Evolutionary conservation across 257 asterid genomes (phyloP).

Genomic region (Parsonsia alboflavescens): DNA sequence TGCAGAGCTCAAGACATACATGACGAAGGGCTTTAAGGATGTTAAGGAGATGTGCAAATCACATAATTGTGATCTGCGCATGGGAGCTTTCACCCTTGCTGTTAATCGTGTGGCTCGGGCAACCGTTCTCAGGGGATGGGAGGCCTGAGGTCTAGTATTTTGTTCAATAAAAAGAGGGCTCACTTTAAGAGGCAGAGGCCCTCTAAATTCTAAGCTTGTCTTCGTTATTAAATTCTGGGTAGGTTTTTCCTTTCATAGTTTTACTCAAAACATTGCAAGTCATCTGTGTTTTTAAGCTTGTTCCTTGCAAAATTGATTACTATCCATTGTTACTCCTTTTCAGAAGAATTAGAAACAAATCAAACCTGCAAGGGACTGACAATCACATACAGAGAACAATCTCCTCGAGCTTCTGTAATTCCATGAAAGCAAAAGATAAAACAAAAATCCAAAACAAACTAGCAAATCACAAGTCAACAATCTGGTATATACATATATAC

Average conservation of each 20-base stretch:
- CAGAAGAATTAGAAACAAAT: not conserved
- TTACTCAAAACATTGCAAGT: not conserved
- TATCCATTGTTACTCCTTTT: not conserved
- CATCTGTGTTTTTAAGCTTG: not conserved
- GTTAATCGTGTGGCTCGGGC: constrained; percentile 90
- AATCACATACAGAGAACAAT: no score
- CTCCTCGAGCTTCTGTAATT: not conserved
- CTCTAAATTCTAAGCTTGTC: not conserved
- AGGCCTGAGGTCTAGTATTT: constrained; percentile 37
- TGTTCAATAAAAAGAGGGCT: constrained; percentile 5
- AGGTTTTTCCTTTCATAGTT: not conserved
- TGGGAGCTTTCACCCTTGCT: constrained; percentile 92
- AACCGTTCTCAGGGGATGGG: constrained; percentile 93
- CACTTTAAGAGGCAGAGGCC: not conserved
- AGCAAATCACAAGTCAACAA: not conserved
- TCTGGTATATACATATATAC: not conserved
- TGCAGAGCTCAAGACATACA: constrained; percentile 67
- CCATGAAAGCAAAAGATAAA: not conserved
- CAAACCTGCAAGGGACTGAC: no score
- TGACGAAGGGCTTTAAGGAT: constrained; percentile 62
- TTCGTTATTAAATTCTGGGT: not conserved
- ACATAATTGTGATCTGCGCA: constrained; percentile 66
- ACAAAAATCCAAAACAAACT: not conserved
- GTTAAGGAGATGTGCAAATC: constrained; percentile 81
- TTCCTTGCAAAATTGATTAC: not conserved